These are phyloP conservation scores for Wickerhamomyces strasburgensis DNA, from an alignment of 805 yeast species.

Conservation along the genomic window DNA sequence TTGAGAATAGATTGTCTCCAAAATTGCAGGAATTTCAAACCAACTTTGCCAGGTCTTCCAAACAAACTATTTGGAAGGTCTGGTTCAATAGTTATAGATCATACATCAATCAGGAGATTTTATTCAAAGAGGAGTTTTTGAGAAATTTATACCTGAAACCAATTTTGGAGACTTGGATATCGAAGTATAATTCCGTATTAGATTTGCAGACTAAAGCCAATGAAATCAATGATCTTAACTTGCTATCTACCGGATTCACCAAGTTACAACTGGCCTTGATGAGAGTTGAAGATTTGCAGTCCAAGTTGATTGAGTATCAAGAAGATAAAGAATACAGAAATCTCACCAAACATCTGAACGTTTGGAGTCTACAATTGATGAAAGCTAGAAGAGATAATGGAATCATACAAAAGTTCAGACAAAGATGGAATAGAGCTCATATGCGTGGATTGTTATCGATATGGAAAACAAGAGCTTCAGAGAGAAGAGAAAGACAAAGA, in stretches of 20 bases:
- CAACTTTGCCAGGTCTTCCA: background rate
- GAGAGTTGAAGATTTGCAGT: slow-evolving; percentile 16
- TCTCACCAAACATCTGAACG: slow-evolving; percentile 24
- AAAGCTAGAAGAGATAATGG: slow-evolving; percentile 32
- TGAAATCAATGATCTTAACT: slow-evolving; percentile 17
- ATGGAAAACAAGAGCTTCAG: slow-evolving; percentile 27
- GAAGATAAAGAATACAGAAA: slow-evolving; percentile 23
- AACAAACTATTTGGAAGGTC: background rate
- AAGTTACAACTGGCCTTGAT: slow-evolving; percentile 19
- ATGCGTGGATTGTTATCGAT: slow-evolving; percentile 31
- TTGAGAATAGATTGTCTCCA: slow-evolving; percentile 3
- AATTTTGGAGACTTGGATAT: slow-evolving; percentile 14
- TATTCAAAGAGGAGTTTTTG: slow-evolving; percentile 7
- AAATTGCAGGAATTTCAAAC: slow-evolving; percentile 1
- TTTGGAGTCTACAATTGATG: slow-evolving; percentile 31
- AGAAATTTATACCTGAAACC: slow-evolving; percentile 3
- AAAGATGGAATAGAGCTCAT: slow-evolving; percentile 37
- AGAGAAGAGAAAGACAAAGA: background rate
- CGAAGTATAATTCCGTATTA: slow-evolving; percentile 6
- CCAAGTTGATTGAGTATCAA: slow-evolving; percentile 13
- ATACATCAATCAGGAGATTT: slow-evolving; percentile 5
- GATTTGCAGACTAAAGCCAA: too few species aligned
- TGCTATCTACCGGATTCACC: slow-evolving; percentile 22
- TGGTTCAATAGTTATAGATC: slow-evolving; percentile 13
- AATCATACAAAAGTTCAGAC: slow-evolving; percentile 27